A percentile compares a stretch with the other conserved stretches of the same genome.
Evolutionary conservation across 768 basidiomycete genomes (phyloP).

Genomic region (Agaricus blazei): DNA sequence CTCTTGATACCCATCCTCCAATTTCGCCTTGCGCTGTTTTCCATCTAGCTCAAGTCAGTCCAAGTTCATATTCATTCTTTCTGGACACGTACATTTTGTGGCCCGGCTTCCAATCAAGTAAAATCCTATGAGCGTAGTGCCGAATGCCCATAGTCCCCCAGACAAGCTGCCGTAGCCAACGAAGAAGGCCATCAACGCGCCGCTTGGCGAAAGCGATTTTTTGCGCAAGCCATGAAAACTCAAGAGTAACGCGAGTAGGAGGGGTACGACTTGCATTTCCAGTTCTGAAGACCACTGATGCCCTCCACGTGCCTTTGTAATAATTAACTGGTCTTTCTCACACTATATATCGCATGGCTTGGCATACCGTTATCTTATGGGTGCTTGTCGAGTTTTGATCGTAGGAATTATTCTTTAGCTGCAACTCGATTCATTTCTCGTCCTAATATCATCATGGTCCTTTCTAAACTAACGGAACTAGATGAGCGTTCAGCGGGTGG

Average conservation of each 20-base stretch:
- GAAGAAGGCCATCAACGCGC: slow-evolving; percentile 70
- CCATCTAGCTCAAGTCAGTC: slow-evolving; percentile 41
- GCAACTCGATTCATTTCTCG: no score
- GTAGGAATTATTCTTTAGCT: no score
- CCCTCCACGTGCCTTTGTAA: no score
- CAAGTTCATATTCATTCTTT: background rate
- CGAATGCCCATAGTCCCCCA: slow-evolving; percentile 61
- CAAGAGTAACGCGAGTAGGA: slow-evolving; percentile 47
- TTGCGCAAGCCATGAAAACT: slow-evolving; percentile 68
- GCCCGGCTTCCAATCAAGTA: slow-evolving; percentile 79
- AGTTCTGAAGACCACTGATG: no score
- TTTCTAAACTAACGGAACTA: no score
- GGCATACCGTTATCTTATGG: no score
- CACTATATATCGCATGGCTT: no score
- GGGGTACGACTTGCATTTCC: slow-evolving; percentile 20
- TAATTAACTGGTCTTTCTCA: no score
- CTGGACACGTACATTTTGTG: slow-evolving; percentile 60
- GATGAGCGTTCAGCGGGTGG: no score
- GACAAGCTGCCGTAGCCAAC: slow-evolving; percentile 74
- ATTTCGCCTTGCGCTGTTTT: slow-evolving; percentile 63
- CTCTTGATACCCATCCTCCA: slow-evolving; percentile 77
- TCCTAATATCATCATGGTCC: no score
- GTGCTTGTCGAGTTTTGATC: no score
- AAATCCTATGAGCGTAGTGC: slow-evolving; percentile 64
- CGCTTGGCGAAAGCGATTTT: slow-evolving; percentile 70